Evolutionary conservation across 176 grass and related monocot species (phyloP).

Genomic region (Lolium rigidum): DNA sequence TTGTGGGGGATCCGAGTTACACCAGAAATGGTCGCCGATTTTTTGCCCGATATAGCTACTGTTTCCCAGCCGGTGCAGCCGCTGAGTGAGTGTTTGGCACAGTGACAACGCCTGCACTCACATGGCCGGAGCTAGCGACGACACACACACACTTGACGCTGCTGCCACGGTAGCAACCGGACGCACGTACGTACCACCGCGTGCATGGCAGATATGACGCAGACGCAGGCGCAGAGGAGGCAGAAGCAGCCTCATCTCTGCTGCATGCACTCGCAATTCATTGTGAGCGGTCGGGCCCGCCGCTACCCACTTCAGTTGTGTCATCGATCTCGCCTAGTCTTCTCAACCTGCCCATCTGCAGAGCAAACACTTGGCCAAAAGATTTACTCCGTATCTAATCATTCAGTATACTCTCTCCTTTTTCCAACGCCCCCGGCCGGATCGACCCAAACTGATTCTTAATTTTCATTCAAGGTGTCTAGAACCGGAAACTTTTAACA

Average conservation of each 20-base stretch:
- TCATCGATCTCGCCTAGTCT: constrained; percentile 58
- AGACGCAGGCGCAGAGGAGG: constrained; percentile 9
- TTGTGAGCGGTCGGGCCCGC: constrained; percentile 29
- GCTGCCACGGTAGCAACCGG: constrained; percentile 24
- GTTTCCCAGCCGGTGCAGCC: constrained; percentile 37
- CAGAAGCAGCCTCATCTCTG: constrained; percentile 16
- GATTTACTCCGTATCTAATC: constrained; percentile 15
- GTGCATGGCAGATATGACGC: constrained; percentile 17
- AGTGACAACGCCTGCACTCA: constrained; percentile 18
- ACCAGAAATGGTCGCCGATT: constrained; percentile 42
- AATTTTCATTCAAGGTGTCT: not conserved
- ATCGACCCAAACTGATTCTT: not conserved
- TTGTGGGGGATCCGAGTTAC: constrained; percentile 24
- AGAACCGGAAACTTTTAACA: not conserved
- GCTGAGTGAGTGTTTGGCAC: not conserved
- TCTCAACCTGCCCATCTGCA: constrained; percentile 46
- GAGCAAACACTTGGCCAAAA: constrained; percentile 30
- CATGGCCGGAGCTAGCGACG: not conserved
- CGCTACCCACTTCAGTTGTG: constrained; percentile 58
- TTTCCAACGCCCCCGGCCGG: not conserved
- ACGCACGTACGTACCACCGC: not conserved
- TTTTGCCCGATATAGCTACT: constrained; percentile 59
- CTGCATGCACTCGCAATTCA: constrained; percentile 32
- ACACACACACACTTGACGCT: constrained; percentile 3
- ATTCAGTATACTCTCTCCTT: not conserved